These are phyloP conservation scores for Trichoderma lentiforme DNA, from an alignment of 2,329 filamentous ascomycete genomes.

Conservation along the genomic window DNA sequence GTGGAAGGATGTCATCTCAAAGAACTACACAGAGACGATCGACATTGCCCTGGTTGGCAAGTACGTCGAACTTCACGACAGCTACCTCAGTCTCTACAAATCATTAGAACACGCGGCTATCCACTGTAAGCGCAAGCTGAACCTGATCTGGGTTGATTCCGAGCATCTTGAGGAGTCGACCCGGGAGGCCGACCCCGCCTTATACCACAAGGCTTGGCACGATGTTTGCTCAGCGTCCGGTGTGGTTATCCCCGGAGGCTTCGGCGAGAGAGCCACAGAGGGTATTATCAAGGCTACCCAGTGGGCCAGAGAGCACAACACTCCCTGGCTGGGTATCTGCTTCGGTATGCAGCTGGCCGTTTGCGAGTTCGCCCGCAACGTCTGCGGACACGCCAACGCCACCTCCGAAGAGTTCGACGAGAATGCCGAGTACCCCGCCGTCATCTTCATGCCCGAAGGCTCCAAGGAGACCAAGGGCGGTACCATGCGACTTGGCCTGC, in stretches of 20 bases:
- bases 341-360: conserved; percentile 91
- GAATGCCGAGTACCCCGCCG: conserved; percentile 60
- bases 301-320: conserved; percentile 79
- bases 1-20: conserved; percentile 70
- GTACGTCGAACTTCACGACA: conserved; percentile 80
- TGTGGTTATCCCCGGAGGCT: conserved; percentile 56
- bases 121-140: conserved; percentile 75
- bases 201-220: conserved; percentile 85
- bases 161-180: conserved; percentile 72
- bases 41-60: conserved; percentile 89
- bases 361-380: conserved; percentile 78
- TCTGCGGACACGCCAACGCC: conserved; percentile 60
- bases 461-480: conserved; percentile 56
- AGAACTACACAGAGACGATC: conserved; percentile 64
- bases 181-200: conserved; percentile 60
- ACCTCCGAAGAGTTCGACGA: conserved; percentile 55
- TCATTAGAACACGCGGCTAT: conserved; percentile 89
- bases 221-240: conserved; percentile 66
- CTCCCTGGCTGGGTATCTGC: conserved; percentile 85
- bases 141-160: conserved; percentile 81
- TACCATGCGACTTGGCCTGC: conserved; percentile 80
- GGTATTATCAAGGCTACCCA: conserved; percentile 88
- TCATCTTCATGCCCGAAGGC: conserved; percentile 88
- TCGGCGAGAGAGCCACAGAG: conserved; percentile 76
- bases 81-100: conserved; percentile 79